These are phyloP conservation scores for Claviceps sp. DNA, from an alignment of 2,329 filamentous ascomycete genomes.

Conservation along the genomic window DNA sequence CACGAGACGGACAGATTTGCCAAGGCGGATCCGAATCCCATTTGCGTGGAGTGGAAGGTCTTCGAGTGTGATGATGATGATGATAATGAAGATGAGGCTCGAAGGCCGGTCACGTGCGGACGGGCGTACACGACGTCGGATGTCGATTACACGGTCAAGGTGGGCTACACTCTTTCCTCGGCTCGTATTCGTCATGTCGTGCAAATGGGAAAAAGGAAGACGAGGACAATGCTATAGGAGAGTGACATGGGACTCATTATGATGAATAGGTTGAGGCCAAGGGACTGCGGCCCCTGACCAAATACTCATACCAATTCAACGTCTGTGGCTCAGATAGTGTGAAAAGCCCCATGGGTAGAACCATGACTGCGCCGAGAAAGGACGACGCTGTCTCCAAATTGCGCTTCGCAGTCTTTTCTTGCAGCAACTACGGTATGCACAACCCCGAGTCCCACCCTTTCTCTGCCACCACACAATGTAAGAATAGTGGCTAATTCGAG, in stretches of 20 bases:
- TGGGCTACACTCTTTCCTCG: constrained; percentile 11
- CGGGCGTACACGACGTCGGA: constrained; percentile 57
- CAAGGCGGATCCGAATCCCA: constrained; percentile 31
- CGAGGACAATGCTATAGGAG: no score
- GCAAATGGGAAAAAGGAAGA: no score
- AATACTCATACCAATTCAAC: constrained; percentile 57
- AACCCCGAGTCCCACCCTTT: not conserved
- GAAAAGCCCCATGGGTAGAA: constrained; percentile 49
- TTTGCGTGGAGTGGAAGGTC: constrained; percentile 56
- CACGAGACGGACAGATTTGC: constrained; percentile 36
- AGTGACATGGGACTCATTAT: not conserved
- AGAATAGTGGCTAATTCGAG: not conserved
- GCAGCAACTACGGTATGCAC: constrained; percentile 50
- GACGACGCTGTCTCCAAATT: constrained; percentile 43
- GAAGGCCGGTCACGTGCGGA: constrained; percentile 38
- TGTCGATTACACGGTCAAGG: constrained; percentile 64
- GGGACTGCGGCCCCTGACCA: constrained; percentile 47
- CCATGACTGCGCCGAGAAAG: constrained; percentile 52
- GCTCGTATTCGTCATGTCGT: not conserved
- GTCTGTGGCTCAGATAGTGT: constrained; percentile 47
- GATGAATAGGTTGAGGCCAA: constrained; percentile 45
- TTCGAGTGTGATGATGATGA: constrained; percentile 25
- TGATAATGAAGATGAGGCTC: constrained; percentile 16
- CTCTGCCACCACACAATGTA: not conserved
- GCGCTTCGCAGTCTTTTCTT: constrained; percentile 56